Conservation (phyloP, 1,139 yeast genomes). For the Hemisphaericaspora lyxosophila region DNA sequence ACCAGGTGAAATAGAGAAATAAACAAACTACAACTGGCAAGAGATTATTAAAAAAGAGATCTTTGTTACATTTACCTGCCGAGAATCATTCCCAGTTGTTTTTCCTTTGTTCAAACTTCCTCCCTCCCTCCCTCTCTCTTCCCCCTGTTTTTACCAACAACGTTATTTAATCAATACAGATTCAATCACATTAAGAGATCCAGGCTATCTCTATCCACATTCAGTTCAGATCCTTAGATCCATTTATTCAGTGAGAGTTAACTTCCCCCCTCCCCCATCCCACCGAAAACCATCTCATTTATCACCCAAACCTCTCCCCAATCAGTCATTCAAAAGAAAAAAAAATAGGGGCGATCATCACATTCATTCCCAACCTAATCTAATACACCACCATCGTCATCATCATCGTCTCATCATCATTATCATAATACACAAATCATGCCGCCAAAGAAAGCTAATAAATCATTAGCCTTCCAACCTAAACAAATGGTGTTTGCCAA, state of each 20-base stretch:
- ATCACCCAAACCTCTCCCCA: not conserved
- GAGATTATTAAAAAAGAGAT: too few species aligned
- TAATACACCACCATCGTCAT: not conserved
- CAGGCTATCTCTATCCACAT: not conserved
- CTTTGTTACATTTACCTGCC: too few species aligned
- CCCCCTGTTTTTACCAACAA: too few species aligned
- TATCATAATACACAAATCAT: not conserved
- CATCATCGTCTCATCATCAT: too few species aligned
- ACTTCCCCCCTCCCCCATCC: not conserved
- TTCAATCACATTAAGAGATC: not conserved
- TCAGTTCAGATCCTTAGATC: not conserved
- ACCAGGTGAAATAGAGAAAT: too few species aligned
- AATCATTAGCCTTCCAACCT: conserved; percentile 23
- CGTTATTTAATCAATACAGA: too few species aligned
- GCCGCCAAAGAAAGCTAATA: conserved; percentile 4
- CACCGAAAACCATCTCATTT: not conserved
- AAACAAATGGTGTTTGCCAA: conserved; percentile 45
- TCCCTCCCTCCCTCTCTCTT: too few species aligned
- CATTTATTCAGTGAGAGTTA: not conserved
- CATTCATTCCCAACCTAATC: not conserved
- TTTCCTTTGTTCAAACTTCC: too few species aligned
- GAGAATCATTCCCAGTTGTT: too few species aligned
- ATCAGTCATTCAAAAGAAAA: not conserved
- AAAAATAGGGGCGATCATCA: not conserved
- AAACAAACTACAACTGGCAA: too few species aligned